Conservation (phyloP, 2,329 filamentous ascomycete species). For the Sporothrix brunneoviolacea region DNA sequence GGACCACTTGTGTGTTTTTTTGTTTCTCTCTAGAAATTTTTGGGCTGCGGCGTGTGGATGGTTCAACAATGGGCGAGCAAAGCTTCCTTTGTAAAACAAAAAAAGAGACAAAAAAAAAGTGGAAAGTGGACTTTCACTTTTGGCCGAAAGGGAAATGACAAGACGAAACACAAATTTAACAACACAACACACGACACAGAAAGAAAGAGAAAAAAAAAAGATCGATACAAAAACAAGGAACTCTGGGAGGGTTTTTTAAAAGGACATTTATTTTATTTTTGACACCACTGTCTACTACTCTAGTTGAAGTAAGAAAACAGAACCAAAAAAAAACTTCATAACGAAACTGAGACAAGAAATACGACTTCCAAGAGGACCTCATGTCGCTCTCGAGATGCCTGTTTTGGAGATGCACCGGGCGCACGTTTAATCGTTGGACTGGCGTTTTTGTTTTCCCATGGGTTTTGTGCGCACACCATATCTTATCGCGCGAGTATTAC, state of each 20-base stretch:
- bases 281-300: constrained; percentile 3
- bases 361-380: too few species aligned
- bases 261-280: background rate
- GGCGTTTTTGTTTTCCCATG: too few species aligned
- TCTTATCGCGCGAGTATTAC: too few species aligned
- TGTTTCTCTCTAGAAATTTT: constrained; percentile 16
- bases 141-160: constrained; percentile 8
- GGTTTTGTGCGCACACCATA: too few species aligned
- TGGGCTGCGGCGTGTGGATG: constrained; percentile 5
- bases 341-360: background rate
- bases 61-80: constrained; percentile 12
- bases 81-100: constrained; percentile 12
- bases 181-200: background rate
- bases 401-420: too few species aligned
- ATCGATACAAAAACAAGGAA: constrained; percentile 8
- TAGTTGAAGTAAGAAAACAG: constrained; percentile 1
- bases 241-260: constrained; percentile 5
- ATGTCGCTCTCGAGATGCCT: too few species aligned
- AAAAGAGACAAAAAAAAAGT: constrained; percentile 3
- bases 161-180: background rate
- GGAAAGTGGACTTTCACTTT: background rate
- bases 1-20: constrained; percentile 10
- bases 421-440: too few species aligned
- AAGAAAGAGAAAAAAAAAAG: constrained; percentile 7
- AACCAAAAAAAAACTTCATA: constrained; percentile 7